phyloP scores from a whole-genome alignment of 768 basidiomycete genomes.

The Auriculariales sp. region DNA sequence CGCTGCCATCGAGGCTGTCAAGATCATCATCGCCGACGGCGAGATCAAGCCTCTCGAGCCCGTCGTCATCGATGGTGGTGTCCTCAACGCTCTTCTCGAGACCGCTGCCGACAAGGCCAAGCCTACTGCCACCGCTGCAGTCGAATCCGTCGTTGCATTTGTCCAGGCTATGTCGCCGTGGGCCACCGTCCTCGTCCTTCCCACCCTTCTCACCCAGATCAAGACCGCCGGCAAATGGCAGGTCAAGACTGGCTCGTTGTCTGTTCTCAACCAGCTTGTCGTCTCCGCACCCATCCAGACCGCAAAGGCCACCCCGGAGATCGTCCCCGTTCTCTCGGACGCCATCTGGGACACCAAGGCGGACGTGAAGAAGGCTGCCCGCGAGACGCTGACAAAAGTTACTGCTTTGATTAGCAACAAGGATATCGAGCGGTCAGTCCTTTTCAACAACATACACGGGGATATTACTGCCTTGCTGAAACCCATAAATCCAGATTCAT shows the following conservation, averaged over 20 bases:
- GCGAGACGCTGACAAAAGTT: conserved; percentile 86
- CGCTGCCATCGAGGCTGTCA: conserved; percentile 64
- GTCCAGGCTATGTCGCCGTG: conserved; percentile 76
- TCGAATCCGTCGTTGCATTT: conserved; percentile 68
- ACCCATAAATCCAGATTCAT: conserved; percentile 39
- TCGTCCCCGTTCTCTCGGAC: conserved; percentile 86
- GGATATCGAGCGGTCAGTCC: conserved; percentile 61
- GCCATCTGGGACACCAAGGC: conserved; percentile 99
- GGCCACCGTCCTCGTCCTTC: conserved; percentile 72
- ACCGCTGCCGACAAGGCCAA: conserved; percentile 91
- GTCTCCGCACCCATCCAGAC: conserved; percentile 67
- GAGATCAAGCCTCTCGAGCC: conserved; percentile 77
- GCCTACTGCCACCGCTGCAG: conserved; percentile 68
- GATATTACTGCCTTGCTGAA: conserved; percentile 1
- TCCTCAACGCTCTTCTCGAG: conserved; percentile 79
- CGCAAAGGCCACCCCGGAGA: conserved; percentile 82
- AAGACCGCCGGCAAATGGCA: conserved; percentile 97
- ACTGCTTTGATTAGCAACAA: conserved; percentile 94
- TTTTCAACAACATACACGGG: not conserved
- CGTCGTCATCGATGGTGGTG: conserved; percentile 70
- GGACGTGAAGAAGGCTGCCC: conserved; percentile 97
- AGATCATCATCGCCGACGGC: conserved; percentile 46
- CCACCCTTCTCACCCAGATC: conserved; percentile 81
- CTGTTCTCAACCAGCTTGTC: conserved; percentile 77
- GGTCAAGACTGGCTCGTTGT: conserved; percentile 78